Evolutionary conservation across 768 basidiomycete species (phyloP).

Genomic region (Podaxis sp.): DNA sequence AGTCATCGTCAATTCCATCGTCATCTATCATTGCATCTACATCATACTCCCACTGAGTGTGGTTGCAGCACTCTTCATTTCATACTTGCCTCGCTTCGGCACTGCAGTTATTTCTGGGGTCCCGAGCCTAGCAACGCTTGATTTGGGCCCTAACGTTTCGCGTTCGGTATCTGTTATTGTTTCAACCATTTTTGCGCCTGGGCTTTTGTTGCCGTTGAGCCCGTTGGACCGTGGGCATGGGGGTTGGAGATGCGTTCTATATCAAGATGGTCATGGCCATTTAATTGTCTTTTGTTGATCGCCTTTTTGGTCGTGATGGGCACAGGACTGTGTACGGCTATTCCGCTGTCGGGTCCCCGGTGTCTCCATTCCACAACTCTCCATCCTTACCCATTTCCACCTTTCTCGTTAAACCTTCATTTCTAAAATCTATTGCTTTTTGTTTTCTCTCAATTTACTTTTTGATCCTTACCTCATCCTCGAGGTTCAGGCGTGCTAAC

Average conservation of each 20-base stretch:
- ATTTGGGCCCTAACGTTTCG: not conserved
- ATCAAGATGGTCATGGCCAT: not conserved
- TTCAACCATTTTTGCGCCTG: not conserved
- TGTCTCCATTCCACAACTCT: not conserved
- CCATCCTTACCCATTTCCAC: not conserved
- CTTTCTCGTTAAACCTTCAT: not conserved
- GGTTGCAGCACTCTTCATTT: not conserved
- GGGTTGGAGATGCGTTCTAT: not conserved
- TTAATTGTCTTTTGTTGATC: not conserved
- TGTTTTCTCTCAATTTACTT: constrained; percentile 1
- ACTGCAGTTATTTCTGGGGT: not conserved
- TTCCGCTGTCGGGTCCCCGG: not conserved
- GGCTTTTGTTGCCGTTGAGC: not conserved
- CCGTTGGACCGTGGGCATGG: constrained; percentile 6
- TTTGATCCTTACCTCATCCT: not conserved
- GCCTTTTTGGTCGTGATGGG: not conserved
- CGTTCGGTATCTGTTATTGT: not conserved
- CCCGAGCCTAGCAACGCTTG: not conserved
- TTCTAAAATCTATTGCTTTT: not conserved
- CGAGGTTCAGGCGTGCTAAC: constrained; percentile 7
- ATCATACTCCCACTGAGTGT: not conserved
- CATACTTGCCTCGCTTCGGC: not conserved
- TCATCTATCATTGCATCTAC: not conserved
- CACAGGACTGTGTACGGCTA: not conserved
- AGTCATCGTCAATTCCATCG: not conserved